Conservation (phyloP, 768 basidiomycete species). For the Mrakia frigida region DNA sequence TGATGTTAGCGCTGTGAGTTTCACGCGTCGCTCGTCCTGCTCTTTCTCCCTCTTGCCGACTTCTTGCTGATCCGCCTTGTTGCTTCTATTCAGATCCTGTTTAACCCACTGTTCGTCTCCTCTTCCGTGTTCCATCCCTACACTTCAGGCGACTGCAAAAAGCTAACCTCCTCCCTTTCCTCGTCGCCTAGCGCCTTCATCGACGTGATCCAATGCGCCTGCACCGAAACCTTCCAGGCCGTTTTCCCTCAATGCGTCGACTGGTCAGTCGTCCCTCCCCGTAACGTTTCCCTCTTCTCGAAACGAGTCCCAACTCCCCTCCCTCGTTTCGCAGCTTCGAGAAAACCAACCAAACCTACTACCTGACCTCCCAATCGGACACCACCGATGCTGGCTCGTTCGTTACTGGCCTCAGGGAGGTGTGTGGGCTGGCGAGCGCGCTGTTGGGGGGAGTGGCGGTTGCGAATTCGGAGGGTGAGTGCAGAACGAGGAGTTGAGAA, state of each 20-base stretch:
- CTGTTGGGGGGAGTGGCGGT: neutral
- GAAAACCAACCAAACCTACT: slow-evolving; percentile 11
- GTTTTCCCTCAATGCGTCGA: slow-evolving; percentile 63
- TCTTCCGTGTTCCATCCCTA: neutral
- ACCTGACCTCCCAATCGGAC: neutral
- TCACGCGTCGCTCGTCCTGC: neutral
- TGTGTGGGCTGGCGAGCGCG: neutral
- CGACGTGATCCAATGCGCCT: slow-evolving; percentile 60
- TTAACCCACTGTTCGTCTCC: slow-evolving; percentile 50
- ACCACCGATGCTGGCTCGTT: neutral
- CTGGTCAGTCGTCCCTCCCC: slow-evolving; percentile 42
- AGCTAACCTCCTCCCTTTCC: neutral
- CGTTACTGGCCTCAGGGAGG: neutral
- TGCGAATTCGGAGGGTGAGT: neutral
- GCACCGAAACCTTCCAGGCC: slow-evolving; percentile 51
- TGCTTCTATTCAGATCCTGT: slow-evolving; percentile 51
- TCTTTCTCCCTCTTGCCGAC: neutral
- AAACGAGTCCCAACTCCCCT: neutral
- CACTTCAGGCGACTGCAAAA: too few species aligned
- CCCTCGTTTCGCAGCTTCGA: slow-evolving; percentile 42
- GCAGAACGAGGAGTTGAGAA: too few species aligned
- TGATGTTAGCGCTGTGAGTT: slow-evolving; percentile 54
- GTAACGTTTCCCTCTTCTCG: too few species aligned
- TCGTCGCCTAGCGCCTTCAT: slow-evolving; percentile 50
- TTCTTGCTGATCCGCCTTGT: too few species aligned